A percentile compares a stretch with the other conserved stretches of the same genome.
Evolutionary conservation across 192 early-diverging fungal species (phyloP).

Genomic region (Gorgonomyces haynaldii): DNA sequence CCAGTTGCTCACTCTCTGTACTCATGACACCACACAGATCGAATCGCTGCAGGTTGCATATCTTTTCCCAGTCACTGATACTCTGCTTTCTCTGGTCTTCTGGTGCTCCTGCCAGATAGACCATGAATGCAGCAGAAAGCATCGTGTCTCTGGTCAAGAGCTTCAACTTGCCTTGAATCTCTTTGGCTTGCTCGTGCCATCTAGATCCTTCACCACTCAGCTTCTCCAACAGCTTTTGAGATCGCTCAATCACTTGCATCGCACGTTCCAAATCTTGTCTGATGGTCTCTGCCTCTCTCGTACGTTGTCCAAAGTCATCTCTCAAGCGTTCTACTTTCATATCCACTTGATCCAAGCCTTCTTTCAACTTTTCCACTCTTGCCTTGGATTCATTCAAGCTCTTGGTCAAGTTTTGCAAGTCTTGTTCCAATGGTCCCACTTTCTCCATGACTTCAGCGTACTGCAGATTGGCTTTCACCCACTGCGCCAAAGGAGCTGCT

Average conservation of each 20-base stretch:
- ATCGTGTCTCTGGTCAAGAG: conserved; percentile 28
- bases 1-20: conserved; percentile 45
- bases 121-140: conserved; percentile 35
- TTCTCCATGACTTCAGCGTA: conserved; percentile 44
- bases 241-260: conserved; percentile 24
- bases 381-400: conserved; percentile 32
- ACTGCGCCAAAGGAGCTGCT: conserved; percentile 47
- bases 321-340: conserved; percentile 31
- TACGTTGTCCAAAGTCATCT: conserved; percentile 39
- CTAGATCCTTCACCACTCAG: conserved; percentile 43
- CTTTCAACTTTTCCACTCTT: conserved; percentile 30
- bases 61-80: conserved; percentile 24
- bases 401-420: conserved; percentile 29
- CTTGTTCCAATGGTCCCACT: conserved; percentile 38
- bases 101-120: conserved; percentile 31
- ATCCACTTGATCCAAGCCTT: conserved; percentile 39
- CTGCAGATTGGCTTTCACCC: conserved; percentile 53
- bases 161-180: conserved; percentile 21
- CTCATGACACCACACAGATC: conserved; percentile 31
- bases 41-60: conserved; percentile 20
- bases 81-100: conserved; percentile 30
- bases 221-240: conserved; percentile 42
- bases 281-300: conserved; percentile 44
- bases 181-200: conserved; percentile 36
- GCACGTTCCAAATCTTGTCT: conserved; percentile 32